These are phyloP conservation scores for Purpureocillium lavendulum DNA, from an alignment of 2,329 filamentous ascomycete species.

Conservation along the genomic window DNA sequence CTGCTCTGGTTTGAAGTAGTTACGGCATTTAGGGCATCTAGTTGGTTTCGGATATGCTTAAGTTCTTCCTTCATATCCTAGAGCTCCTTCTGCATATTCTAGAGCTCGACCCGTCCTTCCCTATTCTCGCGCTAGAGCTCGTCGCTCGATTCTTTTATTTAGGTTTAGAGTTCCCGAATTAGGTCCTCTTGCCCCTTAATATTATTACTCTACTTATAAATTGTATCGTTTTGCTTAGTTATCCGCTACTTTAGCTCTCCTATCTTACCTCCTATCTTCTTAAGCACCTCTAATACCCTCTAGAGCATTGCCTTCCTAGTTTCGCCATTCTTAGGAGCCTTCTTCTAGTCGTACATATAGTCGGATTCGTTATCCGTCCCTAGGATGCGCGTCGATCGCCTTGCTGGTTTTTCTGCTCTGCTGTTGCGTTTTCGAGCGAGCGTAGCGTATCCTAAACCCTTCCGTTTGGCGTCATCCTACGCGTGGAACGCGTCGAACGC, in stretches of 20 bases:
- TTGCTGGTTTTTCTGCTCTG: not conserved
- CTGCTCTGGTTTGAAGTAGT: not conserved
- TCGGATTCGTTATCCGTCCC: not conserved
- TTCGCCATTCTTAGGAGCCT: not conserved
- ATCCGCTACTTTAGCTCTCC: not conserved
- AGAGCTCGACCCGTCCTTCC: not conserved
- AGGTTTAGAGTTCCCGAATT: not conserved
- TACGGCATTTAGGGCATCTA: not conserved
- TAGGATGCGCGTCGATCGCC: not conserved
- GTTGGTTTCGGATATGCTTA: not conserved
- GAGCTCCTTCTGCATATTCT: not conserved
- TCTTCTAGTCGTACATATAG: not conserved
- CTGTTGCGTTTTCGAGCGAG: not conserved
- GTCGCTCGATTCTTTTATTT: not conserved
- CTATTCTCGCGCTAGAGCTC: not conserved
- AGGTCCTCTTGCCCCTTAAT: not conserved
- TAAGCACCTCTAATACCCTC: not conserved
- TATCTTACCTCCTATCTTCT: not conserved
- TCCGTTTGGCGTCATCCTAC: not conserved
- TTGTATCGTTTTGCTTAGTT: not conserved
- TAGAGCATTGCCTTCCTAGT: not conserved
- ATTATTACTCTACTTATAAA: not conserved
- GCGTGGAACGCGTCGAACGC: not conserved
- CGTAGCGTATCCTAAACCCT: no score
- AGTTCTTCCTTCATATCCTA: not conserved